A percentile compares a stretch with the other conserved stretches of the same genome.
These are phyloP conservation scores for Pleurotus tuber-regium DNA, from an alignment of 768 basidiomycete species.

Conservation along the genomic window DNA sequence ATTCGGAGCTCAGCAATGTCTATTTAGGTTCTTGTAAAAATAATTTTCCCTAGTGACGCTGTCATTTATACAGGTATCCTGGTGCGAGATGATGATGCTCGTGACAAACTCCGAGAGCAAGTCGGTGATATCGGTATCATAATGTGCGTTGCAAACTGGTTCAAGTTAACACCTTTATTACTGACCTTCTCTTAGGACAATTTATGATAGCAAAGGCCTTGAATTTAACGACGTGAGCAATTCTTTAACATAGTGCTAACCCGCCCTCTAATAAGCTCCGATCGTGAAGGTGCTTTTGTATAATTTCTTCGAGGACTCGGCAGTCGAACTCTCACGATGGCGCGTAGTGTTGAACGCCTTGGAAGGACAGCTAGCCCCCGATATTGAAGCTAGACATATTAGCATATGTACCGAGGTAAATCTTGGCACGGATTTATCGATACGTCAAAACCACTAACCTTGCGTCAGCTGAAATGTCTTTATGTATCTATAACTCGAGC, in stretches of 20 bases:
- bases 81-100: slow-evolving; percentile 59
- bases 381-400: slow-evolving; percentile 40
- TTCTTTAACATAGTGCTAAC: too few species aligned
- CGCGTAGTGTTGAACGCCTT: slow-evolving; percentile 49
- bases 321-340: slow-evolving; percentile 52
- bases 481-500: slow-evolving; percentile 75
- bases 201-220: slow-evolving; percentile 65
- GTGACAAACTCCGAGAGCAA: slow-evolving; percentile 42
- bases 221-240: slow-evolving; percentile 59
- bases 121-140: slow-evolving; percentile 60
- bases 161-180: neutral
- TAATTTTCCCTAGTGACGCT: neutral
- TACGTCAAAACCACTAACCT: neutral
- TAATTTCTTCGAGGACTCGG: slow-evolving; percentile 73
- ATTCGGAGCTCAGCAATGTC: slow-evolving; percentile 68
- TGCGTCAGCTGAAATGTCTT: slow-evolving; percentile 54
- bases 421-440: neutral
- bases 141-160: slow-evolving; percentile 43
- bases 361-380: slow-evolving; percentile 16
- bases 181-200: slow-evolving; percentile 32
- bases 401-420: slow-evolving; percentile 57
- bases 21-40: slow-evolving; percentile 9
- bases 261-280: too few species aligned
- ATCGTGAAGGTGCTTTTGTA: slow-evolving; percentile 71
- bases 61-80: slow-evolving; percentile 50